Percentiles rank a stretch among this genome's conserved stretches.
Conservation (phyloP, 176 grass and related monocot genomes). For the Cenchrus purpureus region DNA sequence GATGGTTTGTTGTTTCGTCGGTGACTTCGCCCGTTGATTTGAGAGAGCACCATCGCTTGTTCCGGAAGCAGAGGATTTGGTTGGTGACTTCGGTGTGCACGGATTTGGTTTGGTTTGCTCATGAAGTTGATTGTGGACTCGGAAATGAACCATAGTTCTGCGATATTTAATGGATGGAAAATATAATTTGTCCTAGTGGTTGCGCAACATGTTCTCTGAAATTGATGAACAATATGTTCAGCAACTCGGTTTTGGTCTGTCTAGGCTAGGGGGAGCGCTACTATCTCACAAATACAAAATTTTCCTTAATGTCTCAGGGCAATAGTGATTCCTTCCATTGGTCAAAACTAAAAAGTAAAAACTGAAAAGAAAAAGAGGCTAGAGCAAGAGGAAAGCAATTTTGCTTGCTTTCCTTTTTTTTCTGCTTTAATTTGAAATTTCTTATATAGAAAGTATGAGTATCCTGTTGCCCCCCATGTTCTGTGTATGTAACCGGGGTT, state of each 20-base stretch:
- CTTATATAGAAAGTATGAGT: not conserved
- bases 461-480: not conserved
- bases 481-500: not conserved
- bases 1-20: not conserved
- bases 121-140: not conserved
- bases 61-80: not conserved
- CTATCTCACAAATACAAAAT: too few relatives aligned
- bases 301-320: too few relatives aligned
- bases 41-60: too few relatives aligned
- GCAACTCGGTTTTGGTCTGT: not conserved
- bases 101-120: not conserved
- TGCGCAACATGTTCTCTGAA: not conserved
- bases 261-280: not conserved
- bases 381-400: not conserved
- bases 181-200: not conserved
- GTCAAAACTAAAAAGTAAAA: not conserved
- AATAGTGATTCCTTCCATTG: slow-evolving; percentile 10
- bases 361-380: not conserved
- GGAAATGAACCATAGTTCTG: not conserved
- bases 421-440: not conserved
- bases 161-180: not conserved
- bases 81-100: not conserved
- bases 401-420: not conserved
- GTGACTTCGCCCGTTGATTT: not conserved
- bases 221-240: not conserved